Evolutionary conservation across 2,329 filamentous ascomycete species (phyloP).

Genomic region (Trichoderma pleuroti): DNA sequence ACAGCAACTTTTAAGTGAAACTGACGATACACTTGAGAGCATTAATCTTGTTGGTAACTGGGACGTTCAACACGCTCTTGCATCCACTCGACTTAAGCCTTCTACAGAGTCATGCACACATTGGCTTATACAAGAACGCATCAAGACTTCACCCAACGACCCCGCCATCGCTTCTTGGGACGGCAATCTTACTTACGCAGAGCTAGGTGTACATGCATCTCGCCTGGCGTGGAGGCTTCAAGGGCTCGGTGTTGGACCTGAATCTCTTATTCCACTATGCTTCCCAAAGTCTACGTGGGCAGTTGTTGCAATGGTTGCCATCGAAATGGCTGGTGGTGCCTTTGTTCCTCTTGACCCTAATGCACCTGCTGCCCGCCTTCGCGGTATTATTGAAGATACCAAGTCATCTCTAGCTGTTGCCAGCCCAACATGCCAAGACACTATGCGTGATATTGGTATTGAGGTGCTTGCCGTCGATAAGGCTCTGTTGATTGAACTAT

Average conservation of each 20-base stretch:
- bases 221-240: conserved; percentile 17
- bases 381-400: conserved; percentile 10
- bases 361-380: conserved; percentile 13
- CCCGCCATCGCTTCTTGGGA: conserved; percentile 21
- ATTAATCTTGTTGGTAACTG: conserved; percentile 3
- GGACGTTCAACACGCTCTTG: conserved; percentile 10
- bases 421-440: background rate
- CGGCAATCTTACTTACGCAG: conserved; percentile 12
- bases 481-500: conserved; percentile 5
- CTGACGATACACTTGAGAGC: background rate
- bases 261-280: conserved; percentile 21
- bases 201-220: conserved; percentile 5
- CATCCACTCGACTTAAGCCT: background rate
- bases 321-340: conserved; percentile 23
- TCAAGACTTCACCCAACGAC: background rate
- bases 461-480: conserved; percentile 15
- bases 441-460: background rate
- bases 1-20: background rate
- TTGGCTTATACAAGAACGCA: conserved; percentile 17
- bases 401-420: conserved; percentile 4
- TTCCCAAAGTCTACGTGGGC: conserved; percentile 23
- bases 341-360: conserved; percentile 23
- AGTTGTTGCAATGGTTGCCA: conserved; percentile 21
- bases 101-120: conserved; percentile 15
- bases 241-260: conserved; percentile 14